Conservation (phyloP, 768 basidiomycete species). For the Rubroboletus pulcherrimus region DNA sequence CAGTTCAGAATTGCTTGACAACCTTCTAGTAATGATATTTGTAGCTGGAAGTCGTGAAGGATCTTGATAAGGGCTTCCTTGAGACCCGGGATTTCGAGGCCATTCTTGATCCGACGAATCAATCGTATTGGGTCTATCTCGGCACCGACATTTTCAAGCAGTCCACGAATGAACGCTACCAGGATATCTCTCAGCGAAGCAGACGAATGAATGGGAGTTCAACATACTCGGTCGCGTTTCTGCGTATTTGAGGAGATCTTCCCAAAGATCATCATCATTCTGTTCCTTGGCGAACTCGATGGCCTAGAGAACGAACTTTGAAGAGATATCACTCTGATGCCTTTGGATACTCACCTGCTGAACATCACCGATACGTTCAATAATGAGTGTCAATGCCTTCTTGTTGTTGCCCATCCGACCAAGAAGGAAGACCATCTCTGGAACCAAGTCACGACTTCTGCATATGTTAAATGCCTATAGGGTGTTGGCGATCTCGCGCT, state of each 20-base stretch:
- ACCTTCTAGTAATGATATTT: slow-evolving; percentile 89
- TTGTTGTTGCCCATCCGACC: slow-evolving; percentile 99
- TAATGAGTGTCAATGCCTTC: slow-evolving; percentile 89
- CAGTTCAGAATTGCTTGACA: slow-evolving; percentile 84
- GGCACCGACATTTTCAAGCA: slow-evolving; percentile 93
- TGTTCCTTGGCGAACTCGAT: slow-evolving; percentile 99
- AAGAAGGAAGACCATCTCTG: slow-evolving; percentile 96
- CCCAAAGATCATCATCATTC: slow-evolving; percentile 96
- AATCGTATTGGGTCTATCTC: slow-evolving; percentile 94
- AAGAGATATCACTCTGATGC: neutral
- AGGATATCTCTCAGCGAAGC: neutral
- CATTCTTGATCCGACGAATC: slow-evolving; percentile 92
- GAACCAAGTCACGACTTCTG: slow-evolving; percentile 79
- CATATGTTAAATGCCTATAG: slow-evolving; percentile 82
- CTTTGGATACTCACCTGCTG: slow-evolving; percentile 54
- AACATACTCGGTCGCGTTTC: slow-evolving; percentile 83
- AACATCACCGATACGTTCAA: slow-evolving; percentile 91
- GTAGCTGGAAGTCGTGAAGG: slow-evolving; percentile 91
- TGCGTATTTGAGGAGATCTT: slow-evolving; percentile 90
- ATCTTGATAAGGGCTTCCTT: slow-evolving; percentile 96
- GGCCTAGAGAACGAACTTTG: slow-evolving; percentile 46
- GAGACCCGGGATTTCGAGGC: slow-evolving; percentile 92
- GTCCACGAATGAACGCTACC: slow-evolving; percentile 86
- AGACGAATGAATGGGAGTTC: neutral
- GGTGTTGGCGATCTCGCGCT: neutral